phyloP scores from a whole-genome alignment of 176 grass and related monocot genomes.

The Themeda triandra region DNA sequence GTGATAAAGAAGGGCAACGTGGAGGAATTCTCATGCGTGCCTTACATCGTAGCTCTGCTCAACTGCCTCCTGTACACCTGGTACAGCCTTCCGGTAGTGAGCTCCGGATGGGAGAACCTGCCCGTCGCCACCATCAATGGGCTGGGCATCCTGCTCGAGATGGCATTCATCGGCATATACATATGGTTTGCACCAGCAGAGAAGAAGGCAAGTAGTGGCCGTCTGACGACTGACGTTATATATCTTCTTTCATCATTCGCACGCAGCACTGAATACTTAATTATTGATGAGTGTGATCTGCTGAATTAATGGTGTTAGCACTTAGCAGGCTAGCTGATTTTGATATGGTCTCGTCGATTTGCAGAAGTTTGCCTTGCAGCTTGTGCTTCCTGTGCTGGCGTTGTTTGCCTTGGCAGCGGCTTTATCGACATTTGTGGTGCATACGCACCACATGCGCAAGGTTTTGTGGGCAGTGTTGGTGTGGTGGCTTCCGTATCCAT shows the following conservation, averaged over 20 bases:
- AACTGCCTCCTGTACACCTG: constrained; percentile 76
- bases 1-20: constrained; percentile 50
- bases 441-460: constrained; percentile 45
- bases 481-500: constrained; percentile 68
- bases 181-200: constrained; percentile 44
- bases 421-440: constrained; percentile 27
- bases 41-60: constrained; percentile 54
- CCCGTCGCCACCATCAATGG: constrained; percentile 59
- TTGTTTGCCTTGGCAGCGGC: constrained; percentile 38
- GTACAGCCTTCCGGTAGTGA: constrained; percentile 66
- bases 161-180: constrained; percentile 57
- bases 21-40: constrained; percentile 63
- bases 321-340: neutral
- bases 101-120: constrained; percentile 55
- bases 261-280: too few relatives aligned
- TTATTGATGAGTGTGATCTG: neutral
- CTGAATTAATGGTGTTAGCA: neutral
- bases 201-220: constrained; percentile 38
- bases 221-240: neutral
- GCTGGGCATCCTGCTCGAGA: constrained; percentile 55
- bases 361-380: constrained; percentile 49
- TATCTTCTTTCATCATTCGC: neutral
- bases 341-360: neutral
- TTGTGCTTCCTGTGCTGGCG: constrained; percentile 30
- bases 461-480: constrained; percentile 54